phyloP scores from a whole-genome alignment of 73 alveolate genomes.

The Paraurostyla sp. region DNA sequence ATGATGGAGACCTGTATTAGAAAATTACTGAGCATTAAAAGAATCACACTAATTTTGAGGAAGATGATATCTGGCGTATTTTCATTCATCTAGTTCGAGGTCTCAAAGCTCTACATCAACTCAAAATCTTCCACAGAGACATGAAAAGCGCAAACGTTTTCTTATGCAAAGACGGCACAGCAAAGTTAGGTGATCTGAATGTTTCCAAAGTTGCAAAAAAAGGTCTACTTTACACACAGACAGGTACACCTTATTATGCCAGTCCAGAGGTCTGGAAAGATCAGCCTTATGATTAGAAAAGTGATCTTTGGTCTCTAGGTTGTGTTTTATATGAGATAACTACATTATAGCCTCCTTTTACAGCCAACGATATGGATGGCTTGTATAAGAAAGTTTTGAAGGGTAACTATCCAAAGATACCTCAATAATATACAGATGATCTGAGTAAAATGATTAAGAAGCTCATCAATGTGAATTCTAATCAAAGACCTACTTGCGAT shows the following conservation, averaged over 20 bases:
- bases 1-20: slow-evolving; percentile 82
- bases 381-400: slow-evolving; percentile 41
- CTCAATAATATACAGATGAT: slow-evolving; percentile 16
- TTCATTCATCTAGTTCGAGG: slow-evolving; percentile 44
- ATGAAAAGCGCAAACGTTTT: slow-evolving; percentile 72
- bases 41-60: slow-evolving; percentile 32
- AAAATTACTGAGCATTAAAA: slow-evolving; percentile 75
- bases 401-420: slow-evolving; percentile 42
- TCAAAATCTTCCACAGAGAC: slow-evolving; percentile 53
- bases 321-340: slow-evolving; percentile 55
- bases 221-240: slow-evolving; percentile 40
- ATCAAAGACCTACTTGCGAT: slow-evolving; percentile 45
- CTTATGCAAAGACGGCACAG: slow-evolving; percentile 69
- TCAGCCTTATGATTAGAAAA: slow-evolving; percentile 22
- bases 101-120: slow-evolving; percentile 41
- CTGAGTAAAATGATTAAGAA: slow-evolving; percentile 35
- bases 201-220: slow-evolving; percentile 72
- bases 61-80: slow-evolving; percentile 25
- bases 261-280: slow-evolving; percentile 54
- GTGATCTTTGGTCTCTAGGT: slow-evolving; percentile 61
- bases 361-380: slow-evolving; percentile 65
- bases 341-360: slow-evolving; percentile 60
- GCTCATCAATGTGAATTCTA: slow-evolving; percentile 23
- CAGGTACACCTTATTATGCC: slow-evolving; percentile 59
- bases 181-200: slow-evolving; percentile 77